Evolutionary conservation across 1,139 yeast genomes (phyloP).

Genomic region (Blastobotrys capitulatus): DNA sequence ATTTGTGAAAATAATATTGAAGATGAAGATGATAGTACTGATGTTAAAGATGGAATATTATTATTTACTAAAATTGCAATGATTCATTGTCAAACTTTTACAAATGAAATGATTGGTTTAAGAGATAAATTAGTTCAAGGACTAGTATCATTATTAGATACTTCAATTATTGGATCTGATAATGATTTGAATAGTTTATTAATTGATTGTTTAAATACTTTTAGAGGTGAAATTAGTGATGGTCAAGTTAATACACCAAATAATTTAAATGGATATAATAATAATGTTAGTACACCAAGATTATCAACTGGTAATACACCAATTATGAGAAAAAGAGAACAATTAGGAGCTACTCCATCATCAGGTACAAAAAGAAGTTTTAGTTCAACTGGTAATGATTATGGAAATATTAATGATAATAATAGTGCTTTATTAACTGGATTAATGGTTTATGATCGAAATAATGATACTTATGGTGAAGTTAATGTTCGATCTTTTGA

Average conservation of each 20-base stretch:
- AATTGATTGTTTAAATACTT: conserved; percentile 24
- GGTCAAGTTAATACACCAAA: conserved; percentile 15
- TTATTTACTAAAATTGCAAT: conserved; percentile 53
- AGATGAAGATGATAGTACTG: conserved; percentile 18
- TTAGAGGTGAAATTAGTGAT: conserved; percentile 20
- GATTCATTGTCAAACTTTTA: conserved; percentile 39
- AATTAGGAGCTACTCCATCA: conserved; percentile 1
- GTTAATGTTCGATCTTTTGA: conserved; percentile 50
- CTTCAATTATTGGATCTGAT: conserved; percentile 17
- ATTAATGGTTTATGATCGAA: conserved; percentile 34
- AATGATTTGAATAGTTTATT: conserved; percentile 24
- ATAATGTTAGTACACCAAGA: too few species aligned
- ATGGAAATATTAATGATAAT: background rate
- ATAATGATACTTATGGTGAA: conserved; percentile 31
- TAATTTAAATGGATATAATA: background rate
- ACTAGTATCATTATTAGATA: conserved; percentile 41
- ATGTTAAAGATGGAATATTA: conserved; percentile 28
- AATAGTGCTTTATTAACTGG: conserved; percentile 23
- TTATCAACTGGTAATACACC: conserved; percentile 8
- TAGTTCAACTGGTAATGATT: background rate
- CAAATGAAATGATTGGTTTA: conserved; percentile 24
- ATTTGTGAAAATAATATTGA: conserved; percentile 12
- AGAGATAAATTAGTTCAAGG: conserved; percentile 36
- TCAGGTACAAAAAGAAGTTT: background rate
- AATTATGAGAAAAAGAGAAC: conserved; percentile 2